Evolutionary conservation across 2,329 filamentous ascomycete genomes (phyloP), one percentile per base, ranked within the genome.

Genomic region (Trichoderma lentiforme): DNA sequence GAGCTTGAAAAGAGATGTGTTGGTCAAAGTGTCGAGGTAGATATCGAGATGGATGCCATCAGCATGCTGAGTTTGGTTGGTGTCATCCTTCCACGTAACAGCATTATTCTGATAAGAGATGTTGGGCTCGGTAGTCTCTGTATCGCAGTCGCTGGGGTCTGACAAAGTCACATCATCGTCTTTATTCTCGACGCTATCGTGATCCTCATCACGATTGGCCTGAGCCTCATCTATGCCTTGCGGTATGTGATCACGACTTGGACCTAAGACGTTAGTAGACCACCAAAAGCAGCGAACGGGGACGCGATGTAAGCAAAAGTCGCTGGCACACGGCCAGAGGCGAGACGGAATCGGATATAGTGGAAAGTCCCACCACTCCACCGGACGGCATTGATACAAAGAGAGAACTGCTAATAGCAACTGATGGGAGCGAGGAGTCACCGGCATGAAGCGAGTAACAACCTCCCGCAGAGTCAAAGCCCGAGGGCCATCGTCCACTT

Each of bases 301-400:
- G 32, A 57, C 5, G 21, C 11, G 30, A 26, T 62, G 32, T 6
- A 39, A 21, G 21, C 15, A 36, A 28, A 57, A 26, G 26, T 62
- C 21, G 32, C 21, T 26, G n/a, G 30, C 58, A 39, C 32, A 62
- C 3, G 58, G 21, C 34, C 32, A 24, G 15, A 36, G 32, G 58
- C 58, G 58, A 60, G 58, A 36, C 21, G 32, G 32, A 62, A 39
- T 62, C 58, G 32, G 58, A 62, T 62, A 62, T 62, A 62, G 58
- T 62, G 58, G 58, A 62, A 62, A 62, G 58, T 62, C 58, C 58
- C 58, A 62, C 58, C 58, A 24, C 58, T 62, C 58, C 21, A 62
- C 58, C 58, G 58, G 58, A 34, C 11, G 21, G 21, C 32, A 6
- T 39, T 36, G 58, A 24, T 15, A 39, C 58, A 62, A 32, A 62